Evolutionary conservation across 2,329 filamentous ascomycete genomes (phyloP), one percentile per base, ranked within the genome.

Genomic region (Microdochium bolleyi): DNA sequence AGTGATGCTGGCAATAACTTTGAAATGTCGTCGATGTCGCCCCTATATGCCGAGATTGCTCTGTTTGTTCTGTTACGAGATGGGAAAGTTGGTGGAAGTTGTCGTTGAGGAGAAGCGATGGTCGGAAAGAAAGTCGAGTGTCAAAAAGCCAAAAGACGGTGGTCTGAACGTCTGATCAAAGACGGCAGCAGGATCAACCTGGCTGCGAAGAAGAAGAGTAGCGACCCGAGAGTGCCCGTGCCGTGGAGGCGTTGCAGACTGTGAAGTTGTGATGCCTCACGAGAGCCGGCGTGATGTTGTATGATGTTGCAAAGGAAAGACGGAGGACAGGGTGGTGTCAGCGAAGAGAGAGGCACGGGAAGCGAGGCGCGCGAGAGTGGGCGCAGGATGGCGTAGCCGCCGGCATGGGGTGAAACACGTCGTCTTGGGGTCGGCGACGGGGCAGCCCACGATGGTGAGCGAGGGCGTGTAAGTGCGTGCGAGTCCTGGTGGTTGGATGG

Each of bases 141-240:
- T n/a, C n/a, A n/a, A n/a, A n/a, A n/a, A n/a, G n/a, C n/a, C n/a
- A 56, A 49, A 49, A 30, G 51, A 50, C 53, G n/a, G 51, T 37
- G 24, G 24, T 51, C 34, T 48, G 8, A 54, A 53, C 21, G 49
- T 46, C 27, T 53, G 44, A 53, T 57, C 59, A 24, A 54, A 49
- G 30, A 54, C 50, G 24, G 53, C 30, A n/a, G n/a, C n/a, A 21
- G 53, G 57, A 9, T 46, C 16, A 24, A 41, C 49, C 19, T 30
- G 24, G 48, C 24, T 49, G 30, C 25, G 30, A 34, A 34, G 48
- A 30, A 30, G 22, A 49, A 49, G 19, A 14, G 16, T 9, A 49
- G 24, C 11, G 24, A 22, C 10, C 9, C 14, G 13, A 49, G 48
- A 21, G 22, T n/a, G 24, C 14, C n/a, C n/a, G n/a, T 27, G 48